A percentile compares a stretch with the other conserved stretches of the same genome.
Conservation (phyloP, 2,329 filamentous ascomycete genomes). For the Trichoderma sp. region DNA sequence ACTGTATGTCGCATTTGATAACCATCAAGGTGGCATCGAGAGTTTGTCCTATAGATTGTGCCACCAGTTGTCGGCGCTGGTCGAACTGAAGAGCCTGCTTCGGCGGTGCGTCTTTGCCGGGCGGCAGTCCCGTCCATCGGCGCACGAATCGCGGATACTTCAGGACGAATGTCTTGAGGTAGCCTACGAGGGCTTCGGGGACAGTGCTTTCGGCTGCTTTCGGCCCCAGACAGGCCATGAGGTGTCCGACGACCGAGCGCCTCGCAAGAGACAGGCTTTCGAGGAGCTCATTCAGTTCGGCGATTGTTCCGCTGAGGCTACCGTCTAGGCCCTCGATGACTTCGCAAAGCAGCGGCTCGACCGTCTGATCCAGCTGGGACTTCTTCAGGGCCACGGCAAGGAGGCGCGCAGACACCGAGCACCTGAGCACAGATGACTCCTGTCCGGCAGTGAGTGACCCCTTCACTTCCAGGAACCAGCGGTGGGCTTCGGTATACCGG, state of each 20-base stretch:
- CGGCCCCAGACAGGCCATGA: constrained; percentile 42
- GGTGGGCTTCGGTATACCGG: constrained; percentile 53
- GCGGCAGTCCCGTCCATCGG: constrained; percentile 63
- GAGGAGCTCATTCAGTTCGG: constrained; percentile 64
- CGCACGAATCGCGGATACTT: constrained; percentile 62
- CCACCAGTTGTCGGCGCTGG: constrained; percentile 57
- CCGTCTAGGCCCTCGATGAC: constrained; percentile 60
- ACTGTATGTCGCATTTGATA: constrained; percentile 55
- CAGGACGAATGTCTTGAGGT: constrained; percentile 60
- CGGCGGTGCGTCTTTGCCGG: constrained; percentile 52
- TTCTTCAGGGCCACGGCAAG: constrained; percentile 57
- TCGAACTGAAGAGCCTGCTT: constrained; percentile 65
- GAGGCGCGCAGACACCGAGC: constrained; percentile 57
- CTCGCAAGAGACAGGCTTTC: constrained; percentile 58
- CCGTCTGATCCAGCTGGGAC: constrained; percentile 40
- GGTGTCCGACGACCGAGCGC: constrained; percentile 55
- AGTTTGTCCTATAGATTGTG: constrained; percentile 56
- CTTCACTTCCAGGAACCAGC: constrained; percentile 57
- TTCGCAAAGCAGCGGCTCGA: constrained; percentile 49
- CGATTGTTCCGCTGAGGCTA: constrained; percentile 59
- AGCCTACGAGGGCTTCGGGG: constrained; percentile 36
- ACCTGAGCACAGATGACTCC: constrained; percentile 54
- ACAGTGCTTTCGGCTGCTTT: constrained; percentile 28
- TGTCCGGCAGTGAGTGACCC: constrained; percentile 41
- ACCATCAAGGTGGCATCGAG: constrained; percentile 64